phyloP scores from a whole-genome alignment of 2,329 filamentous ascomycete species.

The Paramyrothecium roridum region DNA sequence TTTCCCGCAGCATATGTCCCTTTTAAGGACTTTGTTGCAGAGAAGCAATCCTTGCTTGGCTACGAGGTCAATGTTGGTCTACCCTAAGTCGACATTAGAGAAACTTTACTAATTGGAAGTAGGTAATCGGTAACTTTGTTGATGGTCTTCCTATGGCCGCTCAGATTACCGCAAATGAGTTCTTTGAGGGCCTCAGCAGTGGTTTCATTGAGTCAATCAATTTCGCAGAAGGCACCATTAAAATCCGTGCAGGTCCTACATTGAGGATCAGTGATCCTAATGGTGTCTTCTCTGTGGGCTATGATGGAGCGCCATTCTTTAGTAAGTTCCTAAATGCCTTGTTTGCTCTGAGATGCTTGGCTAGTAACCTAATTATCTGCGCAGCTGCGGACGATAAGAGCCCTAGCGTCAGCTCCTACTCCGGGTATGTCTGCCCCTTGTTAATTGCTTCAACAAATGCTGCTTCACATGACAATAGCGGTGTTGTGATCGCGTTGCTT shows the following conservation, averaged over 20 bases:
- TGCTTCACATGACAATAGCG: no score
- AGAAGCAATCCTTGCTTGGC: slow-evolving; percentile 24
- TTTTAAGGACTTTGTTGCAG: slow-evolving; percentile 32
- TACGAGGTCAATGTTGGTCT: slow-evolving; percentile 28
- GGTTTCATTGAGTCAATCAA: slow-evolving; percentile 32
- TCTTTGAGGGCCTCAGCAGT: slow-evolving; percentile 30
- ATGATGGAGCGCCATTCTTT: slow-evolving; percentile 34
- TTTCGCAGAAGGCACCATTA: slow-evolving; percentile 26
- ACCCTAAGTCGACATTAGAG: neutral
- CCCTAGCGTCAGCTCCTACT: slow-evolving; percentile 43
- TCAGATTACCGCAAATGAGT: slow-evolving; percentile 29
- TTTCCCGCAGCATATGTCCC: slow-evolving; percentile 36
- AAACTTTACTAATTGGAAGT: no score
- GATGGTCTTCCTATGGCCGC: slow-evolving; percentile 27
- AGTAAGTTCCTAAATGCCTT: slow-evolving; percentile 7
- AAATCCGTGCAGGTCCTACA: slow-evolving; percentile 26
- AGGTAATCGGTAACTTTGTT: slow-evolving; percentile 33
- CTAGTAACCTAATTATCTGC: neutral
- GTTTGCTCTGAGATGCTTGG: no score
- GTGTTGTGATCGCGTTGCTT: no score
- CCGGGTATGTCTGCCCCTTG: slow-evolving; percentile 20
- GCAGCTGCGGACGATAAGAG: slow-evolving; percentile 41
- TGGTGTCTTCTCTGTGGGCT: slow-evolving; percentile 37
- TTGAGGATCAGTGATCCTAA: slow-evolving; percentile 42
- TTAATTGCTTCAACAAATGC: no score